Percentiles rank a stretch among this genome's conserved stretches.
Evolutionary conservation across 2,329 filamentous ascomycete genomes (phyloP).

Genomic region (Talaromyces sp.): DNA sequence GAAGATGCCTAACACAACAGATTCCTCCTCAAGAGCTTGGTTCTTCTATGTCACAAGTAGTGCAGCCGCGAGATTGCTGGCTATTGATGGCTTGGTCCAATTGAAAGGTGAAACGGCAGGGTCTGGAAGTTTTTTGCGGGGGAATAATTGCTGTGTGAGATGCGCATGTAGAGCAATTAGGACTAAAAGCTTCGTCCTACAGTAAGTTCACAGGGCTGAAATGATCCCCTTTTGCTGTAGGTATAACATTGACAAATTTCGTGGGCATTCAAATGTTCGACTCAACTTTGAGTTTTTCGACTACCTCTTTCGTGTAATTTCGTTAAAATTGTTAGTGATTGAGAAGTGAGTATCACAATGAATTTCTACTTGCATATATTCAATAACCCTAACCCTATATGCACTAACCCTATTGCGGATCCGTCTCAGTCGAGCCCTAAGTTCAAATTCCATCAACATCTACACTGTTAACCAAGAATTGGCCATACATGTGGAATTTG

Average conservation of each 20-base stretch:
- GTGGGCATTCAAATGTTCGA: neutral
- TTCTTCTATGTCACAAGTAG: neutral
- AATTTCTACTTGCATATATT: neutral
- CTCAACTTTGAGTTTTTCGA: no score
- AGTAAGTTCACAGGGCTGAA: neutral
- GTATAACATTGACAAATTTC: neutral
- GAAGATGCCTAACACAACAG: neutral
- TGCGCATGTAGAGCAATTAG: neutral
- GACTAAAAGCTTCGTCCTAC: neutral
- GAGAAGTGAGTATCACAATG: neutral
- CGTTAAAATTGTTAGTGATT: neutral
- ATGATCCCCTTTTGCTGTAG: neutral
- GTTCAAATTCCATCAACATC: neutral
- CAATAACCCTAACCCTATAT: neutral
- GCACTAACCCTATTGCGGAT: neutral
- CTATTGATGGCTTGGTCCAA: neutral
- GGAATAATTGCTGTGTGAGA: neutral
- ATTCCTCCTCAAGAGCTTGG: neutral
- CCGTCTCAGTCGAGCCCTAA: neutral
- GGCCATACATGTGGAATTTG: neutral
- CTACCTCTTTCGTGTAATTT: no score
- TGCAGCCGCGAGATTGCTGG: neutral
- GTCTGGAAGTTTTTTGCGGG: neutral
- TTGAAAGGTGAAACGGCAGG: neutral
- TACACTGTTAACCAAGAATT: no score